Evolutionary conservation across 768 basidiomycete genomes (phyloP), one percentile per base, ranked within the genome.

Genomic region (Termitomyces eurrhizus): DNA sequence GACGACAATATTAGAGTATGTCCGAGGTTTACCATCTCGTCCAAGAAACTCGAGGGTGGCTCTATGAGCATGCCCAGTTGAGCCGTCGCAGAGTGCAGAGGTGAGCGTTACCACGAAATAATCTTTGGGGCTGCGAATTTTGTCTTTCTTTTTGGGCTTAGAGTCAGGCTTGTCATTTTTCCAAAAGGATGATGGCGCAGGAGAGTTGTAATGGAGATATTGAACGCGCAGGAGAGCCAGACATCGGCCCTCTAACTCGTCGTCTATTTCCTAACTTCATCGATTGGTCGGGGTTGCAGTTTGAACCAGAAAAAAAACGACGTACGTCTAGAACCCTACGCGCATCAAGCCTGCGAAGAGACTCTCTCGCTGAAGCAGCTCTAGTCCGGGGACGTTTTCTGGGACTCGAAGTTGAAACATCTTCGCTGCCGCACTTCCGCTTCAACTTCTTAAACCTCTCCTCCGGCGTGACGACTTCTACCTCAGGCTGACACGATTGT

Each of bases 61-160:
- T 18, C 21, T 11, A 44, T 66, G 63, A 14, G 59, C 61, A 35
- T 62, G 57, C 0, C 65, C 65, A 0, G 65, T 66, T 2, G 65
- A 61, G 14, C 65, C 65, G 16, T 44, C 45, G 7, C 57, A 63
- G 36, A 64, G 37, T 26, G 41, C 32, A 8, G 62, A 53, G 7
- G 55, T 58, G 7, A 66, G 36, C 0, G 57, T 59, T 2, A 64
- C 13, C n/a, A 42, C 35, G 11, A 66, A 29, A 26, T 62, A 62
- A 36, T 66, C 35, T 11, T 45, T 14, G 7, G 59, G 41, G 6
- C 32, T 7, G 9, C 42, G 50, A 11, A 56, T 33, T 4, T 36
- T 2, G 14, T 59, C 18, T 2, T 29, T 29, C 6, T 41, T 60
- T 24, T 49, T 52, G 14, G 35, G 45, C 7, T 41, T n/a, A 3